Conservation (phyloP, 192 early-diverging fungal genomes). For the Pilaira anomala region DNA sequence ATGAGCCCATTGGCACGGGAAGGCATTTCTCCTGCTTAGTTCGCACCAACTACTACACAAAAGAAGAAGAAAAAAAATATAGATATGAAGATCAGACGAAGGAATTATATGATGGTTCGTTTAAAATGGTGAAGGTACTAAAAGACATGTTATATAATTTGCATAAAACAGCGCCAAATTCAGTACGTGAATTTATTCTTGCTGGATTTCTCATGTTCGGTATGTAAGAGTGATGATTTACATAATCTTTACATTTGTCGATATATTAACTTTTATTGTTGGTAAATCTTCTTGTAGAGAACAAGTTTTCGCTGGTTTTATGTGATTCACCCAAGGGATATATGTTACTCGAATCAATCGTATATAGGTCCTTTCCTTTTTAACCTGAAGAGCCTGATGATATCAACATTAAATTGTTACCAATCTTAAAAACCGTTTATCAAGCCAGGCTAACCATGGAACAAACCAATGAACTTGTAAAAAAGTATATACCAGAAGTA, state of each 20-base stretch:
- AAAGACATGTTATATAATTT: neutral
- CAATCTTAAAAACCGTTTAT: neutral
- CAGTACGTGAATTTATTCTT: neutral
- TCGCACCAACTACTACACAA: too few relatives aligned
- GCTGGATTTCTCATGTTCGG: neutral
- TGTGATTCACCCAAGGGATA: neutral
- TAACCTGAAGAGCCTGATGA: slow-evolving; percentile 1
- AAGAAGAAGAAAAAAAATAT: too few relatives aligned
- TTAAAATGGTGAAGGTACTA: slow-evolving; percentile 1
- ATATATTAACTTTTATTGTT: neutral
- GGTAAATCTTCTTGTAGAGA: neutral
- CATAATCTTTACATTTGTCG: neutral
- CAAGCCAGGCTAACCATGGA: too few relatives aligned
- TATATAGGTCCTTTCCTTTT: neutral
- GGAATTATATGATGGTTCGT: neutral
- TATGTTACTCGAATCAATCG: neutral
- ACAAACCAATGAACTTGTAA: too few relatives aligned
- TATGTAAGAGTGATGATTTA: neutral
- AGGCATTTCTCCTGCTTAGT: too few relatives aligned
- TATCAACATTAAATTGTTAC: slow-evolving; percentile 1
- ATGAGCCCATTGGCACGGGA: too few relatives aligned
- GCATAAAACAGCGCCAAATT: slow-evolving; percentile 1
- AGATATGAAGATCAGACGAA: neutral
- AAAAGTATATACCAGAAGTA: too few relatives aligned
- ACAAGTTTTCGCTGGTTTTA: slow-evolving; percentile 3